These are phyloP conservation scores for Cyathus striatus DNA, from an alignment of 768 basidiomycete species.

Conservation along the genomic window DNA sequence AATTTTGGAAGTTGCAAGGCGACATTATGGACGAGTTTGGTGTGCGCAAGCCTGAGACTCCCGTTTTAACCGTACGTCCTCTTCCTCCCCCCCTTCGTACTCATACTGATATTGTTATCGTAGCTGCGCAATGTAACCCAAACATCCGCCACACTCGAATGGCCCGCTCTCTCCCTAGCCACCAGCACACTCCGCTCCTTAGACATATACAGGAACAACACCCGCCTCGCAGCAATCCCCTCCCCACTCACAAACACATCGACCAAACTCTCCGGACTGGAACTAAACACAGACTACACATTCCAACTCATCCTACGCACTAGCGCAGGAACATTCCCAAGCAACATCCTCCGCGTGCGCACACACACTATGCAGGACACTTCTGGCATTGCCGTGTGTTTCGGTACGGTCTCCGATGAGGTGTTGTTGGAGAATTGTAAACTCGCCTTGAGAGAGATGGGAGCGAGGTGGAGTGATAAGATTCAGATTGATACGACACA, in stretches of 20 bases:
- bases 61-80: conserved; percentile 61
- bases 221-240: conserved; percentile 83
- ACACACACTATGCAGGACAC: conserved; percentile 97
- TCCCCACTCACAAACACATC: conserved; percentile 80
- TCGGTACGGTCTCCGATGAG: conserved; percentile 80
- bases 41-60: conserved; percentile 56
- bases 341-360: conserved; percentile 74
- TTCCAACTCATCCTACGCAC: conserved; percentile 95
- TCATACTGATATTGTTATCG: not conserved
- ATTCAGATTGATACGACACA: conserved; percentile 98
- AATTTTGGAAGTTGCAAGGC: conserved; percentile 83
- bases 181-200: conserved; percentile 82
- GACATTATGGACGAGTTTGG: conserved; percentile 79
- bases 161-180: conserved; percentile 83
- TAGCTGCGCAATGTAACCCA: conserved; percentile 93
- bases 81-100: not conserved
- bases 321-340: conserved; percentile 85
- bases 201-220: conserved; percentile 89
- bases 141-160: conserved; percentile 95
- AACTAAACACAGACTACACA: conserved; percentile 79
- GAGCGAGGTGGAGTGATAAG: conserved; percentile 84
- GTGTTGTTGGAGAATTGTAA: conserved; percentile 78
- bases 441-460: conserved; percentile 77
- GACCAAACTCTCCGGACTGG: conserved; percentile 80
- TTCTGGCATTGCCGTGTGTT: conserved; percentile 91